Evolutionary conservation across 192 early-diverging fungal genomes (phyloP).

Genomic region (Coemansia sp.): DNA sequence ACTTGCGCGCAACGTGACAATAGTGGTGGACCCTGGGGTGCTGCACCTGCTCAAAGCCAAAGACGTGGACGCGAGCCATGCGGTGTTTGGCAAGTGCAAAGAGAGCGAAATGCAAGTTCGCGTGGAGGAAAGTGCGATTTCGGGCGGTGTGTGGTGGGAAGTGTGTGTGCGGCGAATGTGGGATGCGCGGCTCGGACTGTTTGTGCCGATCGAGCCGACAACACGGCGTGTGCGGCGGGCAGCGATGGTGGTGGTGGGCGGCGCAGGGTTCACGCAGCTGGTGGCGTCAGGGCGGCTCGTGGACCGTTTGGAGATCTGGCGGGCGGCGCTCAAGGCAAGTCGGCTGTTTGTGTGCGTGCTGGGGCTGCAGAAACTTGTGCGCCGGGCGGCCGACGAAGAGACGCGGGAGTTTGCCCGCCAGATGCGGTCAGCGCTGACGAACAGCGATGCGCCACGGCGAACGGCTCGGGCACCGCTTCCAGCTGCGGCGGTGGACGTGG

Average conservation of each 20-base stretch:
- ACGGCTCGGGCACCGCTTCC: background rate
- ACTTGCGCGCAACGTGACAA: slow-evolving; percentile 24
- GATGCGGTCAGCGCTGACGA: slow-evolving; percentile 30
- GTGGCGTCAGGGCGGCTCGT: slow-evolving; percentile 3
- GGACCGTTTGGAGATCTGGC: slow-evolving; percentile 31
- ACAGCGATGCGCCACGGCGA: background rate
- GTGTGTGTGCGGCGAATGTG: slow-evolving; percentile 26
- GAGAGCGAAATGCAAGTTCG: slow-evolving; percentile 4
- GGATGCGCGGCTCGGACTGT: slow-evolving; percentile 20
- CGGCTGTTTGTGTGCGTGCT: slow-evolving; percentile 31
- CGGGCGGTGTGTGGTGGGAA: slow-evolving; percentile 31
- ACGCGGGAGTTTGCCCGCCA: slow-evolving; percentile 42
- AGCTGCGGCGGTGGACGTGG: slow-evolving; percentile 10
- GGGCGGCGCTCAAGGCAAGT: slow-evolving; percentile 21
- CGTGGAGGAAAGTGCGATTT: background rate
- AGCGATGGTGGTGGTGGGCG: slow-evolving; percentile 28
- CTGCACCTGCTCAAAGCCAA: slow-evolving; percentile 2
- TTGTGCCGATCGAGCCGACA: slow-evolving; percentile 18
- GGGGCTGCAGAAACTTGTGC: slow-evolving; percentile 26
- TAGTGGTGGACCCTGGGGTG: slow-evolving; percentile 25
- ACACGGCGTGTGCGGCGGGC: slow-evolving; percentile 1
- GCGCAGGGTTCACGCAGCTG: slow-evolving; percentile 19
- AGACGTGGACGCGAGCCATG: background rate
- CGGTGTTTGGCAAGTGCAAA: slow-evolving; percentile 5
- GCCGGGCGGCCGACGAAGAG: slow-evolving; percentile 12